These are phyloP conservation scores for Solanum appendiculatum DNA, from an alignment of 257 asterid species.

Conservation along the genomic window DNA sequence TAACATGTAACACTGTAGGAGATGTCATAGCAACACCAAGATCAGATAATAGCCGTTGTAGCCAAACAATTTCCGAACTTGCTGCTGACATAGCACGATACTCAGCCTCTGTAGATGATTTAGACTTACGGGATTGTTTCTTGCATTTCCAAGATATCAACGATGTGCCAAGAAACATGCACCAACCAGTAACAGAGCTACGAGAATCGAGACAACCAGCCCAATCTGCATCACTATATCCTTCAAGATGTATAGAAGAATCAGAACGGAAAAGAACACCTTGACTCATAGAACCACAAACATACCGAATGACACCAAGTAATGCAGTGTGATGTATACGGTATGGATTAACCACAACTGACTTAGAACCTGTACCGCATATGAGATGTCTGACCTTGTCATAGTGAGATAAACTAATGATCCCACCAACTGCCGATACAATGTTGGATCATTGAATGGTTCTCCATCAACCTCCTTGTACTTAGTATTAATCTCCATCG, in stretches of 20 bases:
- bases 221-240: neutral
- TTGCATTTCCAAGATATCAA: neutral
- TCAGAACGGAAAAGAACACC: neutral
- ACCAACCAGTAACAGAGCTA: neutral
- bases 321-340: neutral
- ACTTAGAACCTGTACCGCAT: neutral
- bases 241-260: neutral
- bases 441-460: neutral
- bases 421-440: neutral
- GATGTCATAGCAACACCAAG: neutral
- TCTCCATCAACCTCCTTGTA: neutral
- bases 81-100: neutral
- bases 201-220: neutral
- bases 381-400: neutral
- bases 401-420: neutral
- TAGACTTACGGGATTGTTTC: neutral
- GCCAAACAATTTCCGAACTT: neutral
- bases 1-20: neutral
- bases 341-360: neutral
- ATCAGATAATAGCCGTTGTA: neutral
- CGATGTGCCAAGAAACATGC: neutral
- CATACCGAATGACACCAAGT: neutral
- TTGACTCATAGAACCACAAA: neutral
- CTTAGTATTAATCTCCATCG: neutral
- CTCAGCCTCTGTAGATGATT: neutral